Conservation (phyloP, 805 yeast species). For the Cyberlindnera americana region DNA sequence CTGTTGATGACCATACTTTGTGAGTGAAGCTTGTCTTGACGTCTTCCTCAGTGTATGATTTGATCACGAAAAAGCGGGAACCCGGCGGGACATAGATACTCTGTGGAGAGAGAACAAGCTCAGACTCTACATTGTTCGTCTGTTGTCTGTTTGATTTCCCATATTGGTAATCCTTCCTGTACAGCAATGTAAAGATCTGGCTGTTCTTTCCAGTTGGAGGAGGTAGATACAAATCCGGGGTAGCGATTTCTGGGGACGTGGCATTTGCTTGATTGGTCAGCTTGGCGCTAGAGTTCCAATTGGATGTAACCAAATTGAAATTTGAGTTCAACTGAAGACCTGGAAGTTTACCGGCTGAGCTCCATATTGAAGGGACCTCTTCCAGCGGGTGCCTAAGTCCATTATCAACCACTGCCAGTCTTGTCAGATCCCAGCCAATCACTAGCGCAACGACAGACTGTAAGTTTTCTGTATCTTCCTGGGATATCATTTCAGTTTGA, state of each 20-base stretch:
- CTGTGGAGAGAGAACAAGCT: constrained; percentile 16
- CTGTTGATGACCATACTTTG: constrained; percentile 58
- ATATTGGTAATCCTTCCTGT: constrained; percentile 10
- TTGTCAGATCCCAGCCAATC: constrained; percentile 14
- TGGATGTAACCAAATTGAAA: constrained; percentile 17
- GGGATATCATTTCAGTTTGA: background rate
- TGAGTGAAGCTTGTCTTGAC: constrained; percentile 46
- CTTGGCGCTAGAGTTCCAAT: constrained; percentile 14
- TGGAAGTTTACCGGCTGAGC: background rate
- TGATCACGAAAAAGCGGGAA: constrained; percentile 48
- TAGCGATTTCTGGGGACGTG: constrained; percentile 6
- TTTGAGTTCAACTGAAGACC: constrained; percentile 15
- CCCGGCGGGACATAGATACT: constrained; percentile 27
- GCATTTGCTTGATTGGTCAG: constrained; percentile 6
- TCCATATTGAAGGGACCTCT: constrained; percentile 9
- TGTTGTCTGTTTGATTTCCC: too few species aligned
- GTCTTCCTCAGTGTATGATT: constrained; percentile 47
- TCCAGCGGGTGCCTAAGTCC: constrained; percentile 11
- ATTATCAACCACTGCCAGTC: constrained; percentile 1
- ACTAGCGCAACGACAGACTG: constrained; percentile 11
- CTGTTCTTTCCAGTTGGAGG: background rate
- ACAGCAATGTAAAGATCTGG: constrained; percentile 13
- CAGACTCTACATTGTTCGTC: too few species aligned
- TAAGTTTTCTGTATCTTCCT: background rate
- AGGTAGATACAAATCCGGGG: constrained; percentile 9